Evolutionary conservation across 257 asterid genomes (phyloP).

Genomic region (Solanum chiquidenum): DNA sequence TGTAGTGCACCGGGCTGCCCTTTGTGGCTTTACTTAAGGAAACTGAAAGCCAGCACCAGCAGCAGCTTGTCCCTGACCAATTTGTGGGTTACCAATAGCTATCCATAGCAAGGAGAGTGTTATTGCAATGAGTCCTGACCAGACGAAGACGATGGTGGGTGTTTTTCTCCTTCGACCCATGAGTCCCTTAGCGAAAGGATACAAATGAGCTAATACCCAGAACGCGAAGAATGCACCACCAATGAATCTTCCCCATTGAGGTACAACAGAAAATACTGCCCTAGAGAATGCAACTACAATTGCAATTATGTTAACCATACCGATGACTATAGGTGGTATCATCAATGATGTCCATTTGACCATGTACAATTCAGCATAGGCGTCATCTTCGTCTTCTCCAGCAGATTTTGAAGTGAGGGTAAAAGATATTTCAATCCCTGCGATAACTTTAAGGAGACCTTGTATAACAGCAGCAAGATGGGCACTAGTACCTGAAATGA

Average conservation of each 20-base stretch:
- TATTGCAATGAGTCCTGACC: slow-evolving; percentile 41
- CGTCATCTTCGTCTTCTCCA: slow-evolving; percentile 25
- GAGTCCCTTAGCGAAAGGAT: slow-evolving; percentile 37
- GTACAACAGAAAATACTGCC: slow-evolving; percentile 14
- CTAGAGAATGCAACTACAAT: slow-evolving; percentile 21
- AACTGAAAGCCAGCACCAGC: slow-evolving; percentile 2
- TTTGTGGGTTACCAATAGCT: slow-evolving; percentile 8
- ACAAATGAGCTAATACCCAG: slow-evolving; percentile 36
- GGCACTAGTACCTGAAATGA: slow-evolving; percentile 34
- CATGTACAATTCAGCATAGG: slow-evolving; percentile 22
- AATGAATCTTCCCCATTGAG: slow-evolving; percentile 28
- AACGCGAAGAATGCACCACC: slow-evolving; percentile 38
- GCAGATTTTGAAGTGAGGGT: slow-evolving; percentile 30
- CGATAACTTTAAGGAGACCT: slow-evolving; percentile 34
- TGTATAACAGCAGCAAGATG: slow-evolving; percentile 38
- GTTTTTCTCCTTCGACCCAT: slow-evolving; percentile 34
- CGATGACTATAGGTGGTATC: slow-evolving; percentile 34
- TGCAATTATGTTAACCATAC: slow-evolving; percentile 26
- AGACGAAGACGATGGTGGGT: slow-evolving; percentile 35
- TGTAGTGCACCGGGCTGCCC: background rate
- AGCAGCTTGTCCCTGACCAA: background rate
- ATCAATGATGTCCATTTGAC: slow-evolving; percentile 32
- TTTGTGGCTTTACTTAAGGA: background rate
- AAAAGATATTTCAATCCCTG: slow-evolving; percentile 35
- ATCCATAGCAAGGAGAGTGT: slow-evolving; percentile 30